Conservation (phyloP, 257 asterid species). For the Eustoma russellianum region DNA sequence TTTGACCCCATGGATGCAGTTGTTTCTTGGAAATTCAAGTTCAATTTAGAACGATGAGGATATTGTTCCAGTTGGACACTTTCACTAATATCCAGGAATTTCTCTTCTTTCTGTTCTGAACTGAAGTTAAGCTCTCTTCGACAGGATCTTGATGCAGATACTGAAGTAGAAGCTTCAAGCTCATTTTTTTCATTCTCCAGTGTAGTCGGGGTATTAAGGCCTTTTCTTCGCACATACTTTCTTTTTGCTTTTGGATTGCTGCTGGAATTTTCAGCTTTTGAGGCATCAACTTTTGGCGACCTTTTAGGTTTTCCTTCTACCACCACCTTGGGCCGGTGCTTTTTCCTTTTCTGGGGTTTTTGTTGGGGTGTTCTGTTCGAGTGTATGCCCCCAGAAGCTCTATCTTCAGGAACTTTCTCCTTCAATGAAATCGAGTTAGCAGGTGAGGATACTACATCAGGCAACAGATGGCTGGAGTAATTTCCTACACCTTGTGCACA, state of each 20-base stretch:
- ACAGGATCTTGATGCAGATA: conserved; percentile 40
- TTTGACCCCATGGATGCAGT: conserved; percentile 19
- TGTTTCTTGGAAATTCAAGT: conserved; percentile 28
- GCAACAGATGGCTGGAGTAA: conserved; percentile 18
- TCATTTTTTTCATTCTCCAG: conserved; percentile 20
- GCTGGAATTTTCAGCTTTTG: conserved; percentile 17
- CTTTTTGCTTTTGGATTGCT: conserved; percentile 44
- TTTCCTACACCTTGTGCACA: conserved; percentile 19
- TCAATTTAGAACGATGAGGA: conserved; percentile 25
- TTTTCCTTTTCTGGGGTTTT: conserved; percentile 62
- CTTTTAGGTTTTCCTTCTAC: conserved; percentile 65
- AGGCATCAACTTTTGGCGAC: conserved; percentile 38
- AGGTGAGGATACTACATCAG: conserved; percentile 17
- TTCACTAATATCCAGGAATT: conserved; percentile 17
- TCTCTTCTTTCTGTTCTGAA: conserved; percentile 26
- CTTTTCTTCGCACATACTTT: conserved; percentile 49
- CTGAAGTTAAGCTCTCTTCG: conserved; percentile 55
- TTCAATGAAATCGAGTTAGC: conserved; percentile 18
- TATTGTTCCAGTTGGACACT: conserved; percentile 21
- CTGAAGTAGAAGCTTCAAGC: conserved; percentile 20
- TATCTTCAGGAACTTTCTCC: conserved; percentile 22
- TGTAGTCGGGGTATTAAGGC: conserved; percentile 25
- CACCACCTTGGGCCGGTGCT: conserved; percentile 85
- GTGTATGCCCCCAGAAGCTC: conserved; percentile 41
- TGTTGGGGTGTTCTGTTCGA: conserved; percentile 61